Percentiles rank a stretch among this genome's conserved stretches.
Evolutionary conservation across 768 basidiomycete species (phyloP).

Genomic region (Auricularia cornea): DNA sequence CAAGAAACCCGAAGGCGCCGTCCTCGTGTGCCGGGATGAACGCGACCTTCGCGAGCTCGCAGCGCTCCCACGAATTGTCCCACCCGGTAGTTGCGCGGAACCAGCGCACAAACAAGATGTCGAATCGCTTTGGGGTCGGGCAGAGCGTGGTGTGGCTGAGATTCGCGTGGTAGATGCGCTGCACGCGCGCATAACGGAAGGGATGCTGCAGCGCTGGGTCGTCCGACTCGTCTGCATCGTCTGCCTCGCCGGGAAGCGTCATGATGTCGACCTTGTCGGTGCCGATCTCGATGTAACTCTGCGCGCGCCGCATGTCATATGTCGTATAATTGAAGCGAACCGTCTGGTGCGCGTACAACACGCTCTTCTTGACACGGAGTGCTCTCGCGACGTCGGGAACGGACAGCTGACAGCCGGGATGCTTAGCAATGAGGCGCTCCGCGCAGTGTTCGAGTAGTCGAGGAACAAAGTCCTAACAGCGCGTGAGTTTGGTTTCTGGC

Average conservation of each 20-base stretch:
- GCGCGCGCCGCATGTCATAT: constrained; percentile 32
- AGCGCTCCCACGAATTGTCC: constrained; percentile 18
- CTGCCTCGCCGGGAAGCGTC: too few species aligned
- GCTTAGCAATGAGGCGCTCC: constrained; percentile 1
- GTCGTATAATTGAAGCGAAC: constrained; percentile 33
- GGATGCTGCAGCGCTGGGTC: constrained; percentile 17
- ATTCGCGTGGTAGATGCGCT: constrained; percentile 24
- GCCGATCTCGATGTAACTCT: constrained; percentile 20
- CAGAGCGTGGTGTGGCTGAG: constrained; percentile 9
- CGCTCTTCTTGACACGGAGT: neutral
- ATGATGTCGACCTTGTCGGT: constrained; percentile 33
- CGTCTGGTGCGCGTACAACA: neutral
- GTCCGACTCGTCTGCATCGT: neutral
- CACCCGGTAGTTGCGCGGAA: constrained; percentile 21
- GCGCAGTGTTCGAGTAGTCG: constrained; percentile 18
- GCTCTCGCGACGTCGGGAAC: neutral
- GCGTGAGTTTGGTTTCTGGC: neutral
- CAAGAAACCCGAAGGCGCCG: constrained; percentile 36
- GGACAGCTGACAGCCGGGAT: constrained; percentile 16
- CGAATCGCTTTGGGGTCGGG: constrained; percentile 14
- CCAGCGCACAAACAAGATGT: constrained; percentile 38
- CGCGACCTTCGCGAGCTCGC: constrained; percentile 28
- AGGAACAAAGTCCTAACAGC: constrained; percentile 12
- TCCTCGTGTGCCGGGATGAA: constrained; percentile 26
- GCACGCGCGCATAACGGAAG: constrained; percentile 27